Conservation (phyloP, 2,329 filamentous ascomycete species). For the Herpomyces periplanetae region DNA sequence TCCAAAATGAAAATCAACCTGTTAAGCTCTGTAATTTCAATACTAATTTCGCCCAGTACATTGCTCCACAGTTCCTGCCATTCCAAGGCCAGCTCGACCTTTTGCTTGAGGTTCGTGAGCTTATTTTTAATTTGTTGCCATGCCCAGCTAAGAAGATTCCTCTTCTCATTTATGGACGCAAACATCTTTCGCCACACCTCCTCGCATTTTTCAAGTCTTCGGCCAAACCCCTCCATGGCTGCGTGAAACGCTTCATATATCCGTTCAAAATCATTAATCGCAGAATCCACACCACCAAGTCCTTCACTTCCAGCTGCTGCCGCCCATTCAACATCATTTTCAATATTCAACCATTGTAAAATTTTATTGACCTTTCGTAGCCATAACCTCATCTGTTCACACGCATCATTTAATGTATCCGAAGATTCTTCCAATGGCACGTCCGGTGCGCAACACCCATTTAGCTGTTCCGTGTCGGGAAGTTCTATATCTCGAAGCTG, state of each 20-base stretch:
- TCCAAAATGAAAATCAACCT: constrained; percentile 88
- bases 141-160: constrained; percentile 36
- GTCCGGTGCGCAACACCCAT: too few relatives aligned
- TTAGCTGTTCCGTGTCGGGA: too few relatives aligned
- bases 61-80: constrained; percentile 92
- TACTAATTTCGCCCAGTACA: constrained; percentile 65
- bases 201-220: constrained; percentile 30
- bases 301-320: constrained; percentile 54
- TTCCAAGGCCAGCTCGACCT: constrained; percentile 91
- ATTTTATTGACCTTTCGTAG: constrained; percentile 71
- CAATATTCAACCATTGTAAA: constrained; percentile 50
- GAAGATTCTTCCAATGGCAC: too few relatives aligned
- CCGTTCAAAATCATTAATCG: constrained; percentile 48
- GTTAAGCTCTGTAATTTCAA: constrained; percentile 41
- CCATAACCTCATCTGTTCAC: constrained; percentile 79
- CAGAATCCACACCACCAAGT: constrained; percentile 21
- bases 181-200: constrained; percentile 33
- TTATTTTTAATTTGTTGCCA: constrained; percentile 48
- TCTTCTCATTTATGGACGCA: constrained; percentile 50
- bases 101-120: constrained; percentile 38
- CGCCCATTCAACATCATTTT: constrained; percentile 90
- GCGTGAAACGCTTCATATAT: constrained; percentile 68
- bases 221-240: constrained; percentile 80
- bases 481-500: too few relatives aligned
- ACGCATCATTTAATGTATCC: too few relatives aligned